Base-by-base conservation (phyloP, 371 early-diverging fungal genomes). In the Mortierella sp. region DNA sequence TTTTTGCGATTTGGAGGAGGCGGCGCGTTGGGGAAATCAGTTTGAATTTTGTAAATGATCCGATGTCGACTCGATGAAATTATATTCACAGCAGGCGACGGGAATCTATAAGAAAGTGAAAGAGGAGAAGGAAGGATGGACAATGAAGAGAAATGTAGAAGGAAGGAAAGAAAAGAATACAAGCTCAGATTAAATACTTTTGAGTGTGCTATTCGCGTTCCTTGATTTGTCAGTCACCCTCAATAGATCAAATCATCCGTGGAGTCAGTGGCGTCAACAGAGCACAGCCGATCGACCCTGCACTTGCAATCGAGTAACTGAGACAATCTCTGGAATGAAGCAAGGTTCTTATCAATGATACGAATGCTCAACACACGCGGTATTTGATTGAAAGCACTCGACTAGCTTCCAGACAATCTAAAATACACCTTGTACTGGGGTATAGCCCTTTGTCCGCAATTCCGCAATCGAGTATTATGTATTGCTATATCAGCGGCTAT, bases 1-100 rank as follows among this genome's bases (percentile, higher is more conserved):
- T 67, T 22, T 69, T 71, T 12, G 81, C 64, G 68, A 70, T 82
- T 60, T 64, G 84, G 22, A 72, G 71, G 64, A 81, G 83, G 63
- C 85, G 84, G 42, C 81, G 74, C 19, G 84, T 84, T 61, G 75
- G 73, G 51, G 84, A 82, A 40, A 70, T 58, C 84, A 82, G 72
- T 54, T 42, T 73, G 35, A 53, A 54, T 19, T 22, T 62, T 19
- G 29, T 6, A 26, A 0, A 40, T 40, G 62, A 85, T 86, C 78
- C 85, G 85, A 45, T 69, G 79, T 47, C 75, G 84, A 57, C 72
- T 65, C 61, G 64, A 66, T 53, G 64, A 34, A 61, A 61, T 59
- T 49, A 40, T 53, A 17, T 54, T 64, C 63, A 57, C 66, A 67
- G 68, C 64, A 63, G 72, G 61, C 65, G 63, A 72, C 72, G 73